Base-by-base conservation (phyloP, 805 yeast genomes). In the Kluyveromyces siamensis region DNA sequence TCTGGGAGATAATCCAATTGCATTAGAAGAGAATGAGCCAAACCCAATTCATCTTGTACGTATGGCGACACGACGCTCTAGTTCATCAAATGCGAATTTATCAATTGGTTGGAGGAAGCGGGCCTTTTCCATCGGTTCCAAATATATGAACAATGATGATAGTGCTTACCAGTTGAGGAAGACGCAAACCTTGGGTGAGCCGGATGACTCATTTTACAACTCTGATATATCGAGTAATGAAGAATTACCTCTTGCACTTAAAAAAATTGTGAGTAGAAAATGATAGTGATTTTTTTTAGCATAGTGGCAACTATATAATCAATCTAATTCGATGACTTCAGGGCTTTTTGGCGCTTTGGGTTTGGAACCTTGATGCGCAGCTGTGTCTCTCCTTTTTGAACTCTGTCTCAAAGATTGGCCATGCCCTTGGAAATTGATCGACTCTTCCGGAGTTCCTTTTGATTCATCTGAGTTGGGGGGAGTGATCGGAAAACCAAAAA, bases 401-500 rank as follows among this genome's bases (percentile, higher is more conserved):
- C 80, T 77, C 54, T 80, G 81, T 60, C 96, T 76, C 48, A 89
- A 70, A 1, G 87, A 75, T 57, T 84, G 85, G 0, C 97, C 97
- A 50, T 74, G 72, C 0, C 96, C 96, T 52, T 52, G 60, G 78
- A 87, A 48, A 52, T 40, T 41, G 30, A 40, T 46, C 14, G 48
- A 41, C 16, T 57, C 56, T 0, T 56, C 55, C n/a, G 63, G 59
- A 8, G 53, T 59, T 8, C 65, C 70, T 1, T 53, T 56, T 10
- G 61, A 70, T 6, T 66, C 67, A 19, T 68, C 76, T 8, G 59
- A 69, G 25, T 65, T 70, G 25, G 74, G 75, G 2, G 77, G 63
- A 0, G 68, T 62, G 1, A 84, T 77, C 0, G 98, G 97, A 63
- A 83, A 93, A 0, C 99, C 99, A 64, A 93, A 90, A 61, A 93